Evolutionary conservation across 768 basidiomycete genomes (phyloP).

Genomic region (Rhizopogon rudus): DNA sequence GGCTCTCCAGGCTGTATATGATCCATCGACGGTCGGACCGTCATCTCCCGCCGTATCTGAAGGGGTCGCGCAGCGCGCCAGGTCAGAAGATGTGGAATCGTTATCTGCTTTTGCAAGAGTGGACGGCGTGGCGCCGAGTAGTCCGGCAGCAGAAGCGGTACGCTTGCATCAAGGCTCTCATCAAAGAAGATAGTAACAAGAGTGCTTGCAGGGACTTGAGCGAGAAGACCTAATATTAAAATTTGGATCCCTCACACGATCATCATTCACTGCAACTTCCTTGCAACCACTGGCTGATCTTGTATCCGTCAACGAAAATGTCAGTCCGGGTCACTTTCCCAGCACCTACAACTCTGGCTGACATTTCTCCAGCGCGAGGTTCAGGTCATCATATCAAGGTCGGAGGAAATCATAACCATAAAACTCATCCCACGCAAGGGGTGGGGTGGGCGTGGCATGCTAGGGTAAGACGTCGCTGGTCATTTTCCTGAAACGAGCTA

Average conservation of each 20-base stretch:
- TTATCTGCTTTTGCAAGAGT: conserved; percentile 71
- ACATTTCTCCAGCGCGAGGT: conserved; percentile 47
- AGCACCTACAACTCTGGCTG: not conserved
- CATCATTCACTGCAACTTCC: conserved; percentile 47
- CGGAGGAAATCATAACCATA: conserved; percentile 39
- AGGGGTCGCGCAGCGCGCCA: not conserved
- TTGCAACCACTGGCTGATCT: conserved; percentile 67
- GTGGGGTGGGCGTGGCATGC: conserved; percentile 85
- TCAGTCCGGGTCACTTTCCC: conserved; percentile 30
- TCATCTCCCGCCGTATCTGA: conserved; percentile 14
- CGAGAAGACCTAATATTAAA: conserved; percentile 68
- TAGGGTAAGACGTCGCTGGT: conserved; percentile 54
- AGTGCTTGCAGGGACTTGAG: conserved; percentile 50
- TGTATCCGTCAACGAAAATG: conserved; percentile 78
- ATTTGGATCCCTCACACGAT: conserved; percentile 60
- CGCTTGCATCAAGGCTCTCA: conserved; percentile 19
- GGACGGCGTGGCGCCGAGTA: conserved; percentile 71
- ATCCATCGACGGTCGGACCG: conserved; percentile 27
- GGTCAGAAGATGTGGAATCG: conserved; percentile 8
- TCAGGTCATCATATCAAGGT: conserved; percentile 52
- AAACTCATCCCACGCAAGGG: conserved; percentile 64
- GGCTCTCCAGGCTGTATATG: conserved; percentile 67
- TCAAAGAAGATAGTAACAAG: not conserved
- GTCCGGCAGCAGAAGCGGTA: conserved; percentile 84
- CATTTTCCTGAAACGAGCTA: not conserved